These are phyloP conservation scores for Comarum palustre DNA, from an alignment of 306 rosid species.

Conservation along the genomic window DNA sequence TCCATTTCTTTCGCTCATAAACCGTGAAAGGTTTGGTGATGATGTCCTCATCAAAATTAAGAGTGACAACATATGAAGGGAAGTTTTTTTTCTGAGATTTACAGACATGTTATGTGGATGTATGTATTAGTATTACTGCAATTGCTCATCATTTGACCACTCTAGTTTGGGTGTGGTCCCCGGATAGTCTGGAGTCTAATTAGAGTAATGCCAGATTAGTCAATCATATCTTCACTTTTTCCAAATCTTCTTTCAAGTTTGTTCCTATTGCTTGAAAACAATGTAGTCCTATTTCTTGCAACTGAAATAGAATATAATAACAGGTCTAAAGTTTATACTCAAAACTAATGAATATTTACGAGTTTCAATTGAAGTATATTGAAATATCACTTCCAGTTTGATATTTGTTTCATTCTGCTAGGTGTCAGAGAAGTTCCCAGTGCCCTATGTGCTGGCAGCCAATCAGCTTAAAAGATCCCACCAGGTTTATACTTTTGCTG, in stretches of 20 bases:
- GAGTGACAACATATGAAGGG: not conserved
- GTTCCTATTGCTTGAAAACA: not conserved
- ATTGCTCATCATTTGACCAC: not conserved
- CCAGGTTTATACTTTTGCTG: slow-evolving; percentile 47
- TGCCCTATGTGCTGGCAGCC: slow-evolving; percentile 99
- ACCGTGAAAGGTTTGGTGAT: no score
- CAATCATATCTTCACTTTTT: not conserved
- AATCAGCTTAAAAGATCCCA: slow-evolving; percentile 89
- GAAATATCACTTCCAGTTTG: slow-evolving; percentile 7
- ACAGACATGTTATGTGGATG: not conserved
- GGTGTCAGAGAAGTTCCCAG: slow-evolving; percentile 99
- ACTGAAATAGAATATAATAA: not conserved
- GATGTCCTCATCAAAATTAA: not conserved
- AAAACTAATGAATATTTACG: not conserved
- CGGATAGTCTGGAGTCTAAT: not conserved
- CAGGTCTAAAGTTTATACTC: not conserved
- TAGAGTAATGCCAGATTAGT: not conserved
- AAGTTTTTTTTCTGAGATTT: not conserved
- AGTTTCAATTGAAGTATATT: not conserved
- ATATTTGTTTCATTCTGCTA: slow-evolving; percentile 32
- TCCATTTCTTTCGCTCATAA: no score
- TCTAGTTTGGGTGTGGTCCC: not conserved
- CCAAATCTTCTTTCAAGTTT: not conserved
- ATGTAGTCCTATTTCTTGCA: not conserved
- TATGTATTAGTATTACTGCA: not conserved